Evolutionary conservation across 495 filamentous ascomycete genomes (phyloP), one percentile per base, ranked within the genome.

Genomic region (Penicillium pulvis): DNA sequence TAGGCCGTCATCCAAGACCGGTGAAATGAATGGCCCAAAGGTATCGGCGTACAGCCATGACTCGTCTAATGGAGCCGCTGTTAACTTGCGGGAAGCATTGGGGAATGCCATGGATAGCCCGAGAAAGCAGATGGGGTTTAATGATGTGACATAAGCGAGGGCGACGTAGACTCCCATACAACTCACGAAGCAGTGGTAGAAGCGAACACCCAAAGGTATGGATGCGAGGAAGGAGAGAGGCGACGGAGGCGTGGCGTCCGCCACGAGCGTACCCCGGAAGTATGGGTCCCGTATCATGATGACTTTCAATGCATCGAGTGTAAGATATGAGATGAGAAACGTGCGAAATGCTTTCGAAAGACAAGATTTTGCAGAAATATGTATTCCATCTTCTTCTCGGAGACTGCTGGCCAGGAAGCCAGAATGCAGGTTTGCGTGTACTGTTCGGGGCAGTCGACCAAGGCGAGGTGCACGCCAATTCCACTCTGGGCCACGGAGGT

Each of bases 401-500:
- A 65, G 19, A 16, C 45, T 56, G 10, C 43, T 45, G 19, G 52
- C 19, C 19, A 23, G 30, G 47, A 59, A 58, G 47, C 65, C 51
- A 53, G 58, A 41, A 59, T 61, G 57, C 23, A 83, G 72, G 57
- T 79, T 71, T 45, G 70, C 48, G 59, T 77, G 67, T 35, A 87
- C 73, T 41, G 68, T 64, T 52, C 64, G 62, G 46, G 88, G 87
- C 28, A 88, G 77, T 10, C 83, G 79, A 8, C 85, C 85, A 4
- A 90, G 67, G 23, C 77, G 78, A 10, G 83, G 69, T 50, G 84
- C 81, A 16, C 85, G 81, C 81, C 85, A 90, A 64, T 87, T 90
- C 91, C 91, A 97, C 62, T 90, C 89, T 9, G 86, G 81, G 1
- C 90, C 87, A 28, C 90, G 79, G 64, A 92, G 86, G 59, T 87